Conservation (phyloP, 1,284 basidiomycete genomes). For the Irpex sp. region DNA sequence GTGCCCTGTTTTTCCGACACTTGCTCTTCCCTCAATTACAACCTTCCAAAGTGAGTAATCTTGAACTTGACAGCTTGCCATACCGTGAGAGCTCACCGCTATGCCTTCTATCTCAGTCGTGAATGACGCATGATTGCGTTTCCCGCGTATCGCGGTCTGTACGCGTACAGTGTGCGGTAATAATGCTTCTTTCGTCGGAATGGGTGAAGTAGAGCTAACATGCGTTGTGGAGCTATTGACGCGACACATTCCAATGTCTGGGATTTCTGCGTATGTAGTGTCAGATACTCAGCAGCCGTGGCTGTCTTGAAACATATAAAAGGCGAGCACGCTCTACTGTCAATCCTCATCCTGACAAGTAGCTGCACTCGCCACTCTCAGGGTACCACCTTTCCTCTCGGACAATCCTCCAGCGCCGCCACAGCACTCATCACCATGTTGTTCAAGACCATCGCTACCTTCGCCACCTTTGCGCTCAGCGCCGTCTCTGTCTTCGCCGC, state of each 20-base stretch:
- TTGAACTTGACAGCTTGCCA: not conserved
- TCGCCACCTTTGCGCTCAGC: conserved; percentile 35
- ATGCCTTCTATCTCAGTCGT: not conserved
- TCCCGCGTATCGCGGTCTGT: not conserved
- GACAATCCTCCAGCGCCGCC: not conserved
- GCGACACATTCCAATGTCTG: not conserved
- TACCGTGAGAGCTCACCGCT: not conserved
- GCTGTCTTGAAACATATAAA: not conserved
- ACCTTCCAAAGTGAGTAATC: not conserved
- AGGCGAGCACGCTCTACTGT: not conserved
- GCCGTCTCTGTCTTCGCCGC: conserved; percentile 20
- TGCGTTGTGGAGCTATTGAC: not conserved
- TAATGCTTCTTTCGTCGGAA: not conserved
- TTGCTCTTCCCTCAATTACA: not conserved
- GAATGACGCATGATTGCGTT: not conserved
- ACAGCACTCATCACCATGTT: not conserved
- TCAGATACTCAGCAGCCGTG: not conserved
- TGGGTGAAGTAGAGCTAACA: not conserved
- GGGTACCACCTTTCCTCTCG: not conserved
- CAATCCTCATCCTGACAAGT: not conserved
- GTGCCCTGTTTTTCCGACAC: not conserved
- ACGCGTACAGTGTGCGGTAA: not conserved
- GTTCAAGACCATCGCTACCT: conserved; percentile 25
- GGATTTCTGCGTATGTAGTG: not conserved
- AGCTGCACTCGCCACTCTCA: not conserved